These are phyloP conservation scores for Paecilomyces variotii DNA, from an alignment of 2,329 filamentous ascomycete species.

Conservation along the genomic window DNA sequence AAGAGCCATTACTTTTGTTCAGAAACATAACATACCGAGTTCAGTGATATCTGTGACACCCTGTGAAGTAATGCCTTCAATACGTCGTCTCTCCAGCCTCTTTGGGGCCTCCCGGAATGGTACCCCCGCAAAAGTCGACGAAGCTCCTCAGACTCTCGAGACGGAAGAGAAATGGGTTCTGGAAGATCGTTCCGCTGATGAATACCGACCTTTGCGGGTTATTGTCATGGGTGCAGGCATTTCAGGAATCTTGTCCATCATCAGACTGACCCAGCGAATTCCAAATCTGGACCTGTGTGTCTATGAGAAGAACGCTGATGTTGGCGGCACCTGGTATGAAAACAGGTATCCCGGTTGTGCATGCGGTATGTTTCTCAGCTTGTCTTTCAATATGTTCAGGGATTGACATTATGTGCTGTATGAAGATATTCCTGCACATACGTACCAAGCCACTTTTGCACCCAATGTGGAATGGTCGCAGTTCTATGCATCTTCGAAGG, in stretches of 20 bases:
- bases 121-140: neutral
- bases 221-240: conserved; percentile 33
- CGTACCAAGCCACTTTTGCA: conserved; percentile 46
- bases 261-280: conserved; percentile 29
- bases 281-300: conserved; percentile 27
- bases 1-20: neutral
- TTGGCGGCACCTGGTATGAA: conserved; percentile 29
- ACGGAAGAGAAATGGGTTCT: conserved; percentile 11
- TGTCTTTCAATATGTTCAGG: conserved; percentile 2
- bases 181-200: conserved; percentile 25
- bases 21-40: neutral
- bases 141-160: neutral
- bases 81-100: neutral
- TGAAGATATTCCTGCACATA: conserved; percentile 39
- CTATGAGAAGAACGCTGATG: conserved; percentile 27
- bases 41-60: neutral
- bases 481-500: conserved; percentile 41
- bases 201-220: conserved; percentile 23
- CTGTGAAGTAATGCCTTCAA: neutral
- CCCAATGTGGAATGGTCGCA: conserved; percentile 41
- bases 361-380: conserved; percentile 19
- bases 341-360: conserved; percentile 30
- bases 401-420: neutral
- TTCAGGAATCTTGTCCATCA: conserved; percentile 31
- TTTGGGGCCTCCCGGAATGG: neutral